phyloP scores from a whole-genome alignment of 2,329 filamentous ascomycete species.

The Alternaria tenuissima region DNA sequence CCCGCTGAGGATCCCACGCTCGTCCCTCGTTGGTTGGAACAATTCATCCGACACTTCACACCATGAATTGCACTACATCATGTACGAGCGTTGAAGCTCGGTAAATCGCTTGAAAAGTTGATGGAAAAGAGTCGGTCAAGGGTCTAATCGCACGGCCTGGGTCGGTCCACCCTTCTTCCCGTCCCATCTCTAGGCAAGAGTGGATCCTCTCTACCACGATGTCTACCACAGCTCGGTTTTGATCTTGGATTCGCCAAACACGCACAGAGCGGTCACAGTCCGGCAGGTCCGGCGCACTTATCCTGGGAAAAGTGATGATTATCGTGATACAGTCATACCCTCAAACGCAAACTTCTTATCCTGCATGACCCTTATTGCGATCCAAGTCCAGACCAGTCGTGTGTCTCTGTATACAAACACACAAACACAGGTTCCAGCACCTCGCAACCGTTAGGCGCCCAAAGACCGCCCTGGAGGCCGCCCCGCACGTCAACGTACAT shows the following conservation, averaged over 20 bases:
- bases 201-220: conserved; percentile 1
- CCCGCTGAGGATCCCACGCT: conserved; percentile 14
- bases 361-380: conserved; percentile 7
- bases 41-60: conserved; percentile 14
- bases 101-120: conserved; percentile 2
- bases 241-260: conserved; percentile 13
- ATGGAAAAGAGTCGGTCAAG: conserved; percentile 4
- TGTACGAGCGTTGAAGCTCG: conserved; percentile 13
- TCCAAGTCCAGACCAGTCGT: conserved; percentile 16
- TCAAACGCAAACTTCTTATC: conserved; percentile 4
- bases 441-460: conserved; percentile 35
- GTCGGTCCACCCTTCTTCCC: conserved; percentile 7
- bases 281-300: conserved; percentile 5
- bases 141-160: conserved; percentile 4
- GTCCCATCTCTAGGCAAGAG: conserved; percentile 1
- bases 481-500: conserved; percentile 21
- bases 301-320: not conserved
- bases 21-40: conserved; percentile 24
- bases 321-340: conserved; percentile 4
- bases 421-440: conserved; percentile 26
- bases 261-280: conserved; percentile 12
- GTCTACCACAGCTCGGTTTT: conserved; percentile 2
- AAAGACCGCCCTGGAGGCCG: conserved; percentile 33
- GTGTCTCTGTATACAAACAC: conserved; percentile 22
- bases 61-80: conserved; percentile 10